Evolutionary conservation across 495 filamentous ascomycete genomes (phyloP).

Genomic region (Niebla homalea): DNA sequence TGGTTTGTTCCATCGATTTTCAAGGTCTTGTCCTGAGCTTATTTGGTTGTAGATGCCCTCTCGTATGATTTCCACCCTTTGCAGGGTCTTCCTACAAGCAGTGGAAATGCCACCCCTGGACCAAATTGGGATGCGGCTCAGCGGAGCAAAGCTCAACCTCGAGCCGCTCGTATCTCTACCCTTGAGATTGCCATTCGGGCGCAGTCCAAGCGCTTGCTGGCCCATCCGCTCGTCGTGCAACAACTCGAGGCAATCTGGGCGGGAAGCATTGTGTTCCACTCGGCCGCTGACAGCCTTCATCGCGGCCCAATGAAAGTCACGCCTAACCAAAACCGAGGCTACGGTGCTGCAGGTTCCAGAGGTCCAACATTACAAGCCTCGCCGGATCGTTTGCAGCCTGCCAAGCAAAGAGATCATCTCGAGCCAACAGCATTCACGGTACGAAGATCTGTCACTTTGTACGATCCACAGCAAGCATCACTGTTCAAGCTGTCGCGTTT

Average conservation of each 20-base stretch:
- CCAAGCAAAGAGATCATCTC: constrained; percentile 20
- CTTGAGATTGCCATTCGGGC: constrained; percentile 85
- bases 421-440: constrained; percentile 25
- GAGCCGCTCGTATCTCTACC: constrained; percentile 66
- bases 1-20: constrained; percentile 6
- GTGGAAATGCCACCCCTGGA: constrained; percentile 19
- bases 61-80: constrained; percentile 92
- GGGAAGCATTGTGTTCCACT: constrained; percentile 84
- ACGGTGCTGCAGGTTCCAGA: constrained; percentile 19
- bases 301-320: constrained; percentile 29
- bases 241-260: constrained; percentile 95
- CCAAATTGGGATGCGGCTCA: constrained; percentile 23
- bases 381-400: constrained; percentile 15
- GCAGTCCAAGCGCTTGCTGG: constrained; percentile 75
- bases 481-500: constrained; percentile 80
- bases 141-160: constrained; percentile 27
- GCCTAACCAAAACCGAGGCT: constrained; percentile 19
- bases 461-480: constrained; percentile 79
- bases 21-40: not conserved
- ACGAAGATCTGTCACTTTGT: constrained; percentile 69
- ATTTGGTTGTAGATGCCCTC: constrained; percentile 55
- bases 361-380: constrained; percentile 14
- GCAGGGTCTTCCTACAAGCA: constrained; percentile 50
- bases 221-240: constrained; percentile 79
- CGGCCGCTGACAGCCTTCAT: constrained; percentile 68